Evolutionary conservation across 495 filamentous ascomycete genomes (phyloP), one percentile per base, ranked within the genome.

Genomic region (Staphylotrichum longicolle): DNA sequence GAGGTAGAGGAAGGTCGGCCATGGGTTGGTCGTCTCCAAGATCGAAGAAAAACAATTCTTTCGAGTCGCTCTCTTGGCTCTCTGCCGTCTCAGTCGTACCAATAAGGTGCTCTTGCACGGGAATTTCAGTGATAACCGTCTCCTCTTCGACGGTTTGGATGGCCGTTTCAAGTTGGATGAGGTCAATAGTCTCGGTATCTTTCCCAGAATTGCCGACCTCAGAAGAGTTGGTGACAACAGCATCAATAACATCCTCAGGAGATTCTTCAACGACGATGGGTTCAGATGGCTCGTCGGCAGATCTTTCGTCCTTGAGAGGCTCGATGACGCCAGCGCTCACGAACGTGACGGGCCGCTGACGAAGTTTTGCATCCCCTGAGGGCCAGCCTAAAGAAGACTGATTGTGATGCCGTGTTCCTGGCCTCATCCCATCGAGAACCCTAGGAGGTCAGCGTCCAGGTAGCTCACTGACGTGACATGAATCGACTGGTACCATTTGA

Each of bases 401-500:
- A 61, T 88, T 88, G 85, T 5, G 77, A 81, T 70, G 85, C 84
- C 20, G 90, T 93, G 64, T 91, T 88, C 51, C 83, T 84, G 60
- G 89, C 91, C 75, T 91, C 91, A 57, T 94, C 86, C 54, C 76
- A 95, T 80, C 0, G 87, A 86, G 61, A 89, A 84, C 33, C 67
- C 79, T 77, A 53, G 57, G 12, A 37, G 30, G 61, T 66, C 35
- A 70, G 63, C 59, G 67, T 66, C 59, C 57, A 15, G 14, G 44
- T 14, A 5, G 27, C 45, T 41, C 32, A 7, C 54, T 34, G 37
- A 6, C 49, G 49, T 49, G 47, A 35, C 14, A 33, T 27, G 40
- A 33, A 30, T 42, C 11, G n/a, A 14, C 12, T 15, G 46, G 8
- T 68, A 68, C 67, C 67, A 58, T 66, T 49, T 40, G 55, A 50